These are phyloP conservation scores for Lipomyces yamanashiensis DNA, from an alignment of 805 yeast species.

Conservation along the genomic window DNA sequence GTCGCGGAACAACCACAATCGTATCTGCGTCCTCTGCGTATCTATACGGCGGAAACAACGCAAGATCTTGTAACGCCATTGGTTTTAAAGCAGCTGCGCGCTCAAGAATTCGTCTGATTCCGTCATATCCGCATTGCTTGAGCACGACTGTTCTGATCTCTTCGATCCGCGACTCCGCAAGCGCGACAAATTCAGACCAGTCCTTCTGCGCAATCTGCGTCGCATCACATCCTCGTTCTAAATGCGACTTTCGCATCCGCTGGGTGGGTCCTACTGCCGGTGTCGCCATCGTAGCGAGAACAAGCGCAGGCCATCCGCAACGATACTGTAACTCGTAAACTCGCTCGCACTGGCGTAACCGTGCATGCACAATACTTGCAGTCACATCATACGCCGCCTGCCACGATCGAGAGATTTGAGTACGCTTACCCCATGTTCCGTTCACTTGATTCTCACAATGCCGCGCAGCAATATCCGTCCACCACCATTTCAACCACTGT, in stretches of 20 bases:
- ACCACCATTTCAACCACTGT: conserved; percentile 40
- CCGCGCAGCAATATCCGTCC: conserved; percentile 38
- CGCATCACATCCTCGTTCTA: conserved; percentile 38
- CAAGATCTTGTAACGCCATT: conserved; percentile 25
- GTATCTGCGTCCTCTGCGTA: conserved; percentile 32
- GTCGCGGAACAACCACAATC: conserved; percentile 30
- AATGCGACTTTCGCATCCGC: conserved; percentile 37
- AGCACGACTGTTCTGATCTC: conserved; percentile 26
- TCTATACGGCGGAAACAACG: conserved; percentile 33
- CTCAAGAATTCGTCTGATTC: conserved; percentile 35
- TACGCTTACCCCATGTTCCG: conserved; percentile 35
- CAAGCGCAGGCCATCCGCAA: conserved; percentile 40
- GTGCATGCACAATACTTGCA: conserved; percentile 37
- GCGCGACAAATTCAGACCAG: conserved; percentile 33
- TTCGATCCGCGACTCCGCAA: conserved; percentile 28
- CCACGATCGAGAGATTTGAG: conserved; percentile 34
- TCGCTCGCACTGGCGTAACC: conserved; percentile 37
- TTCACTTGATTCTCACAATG: conserved; percentile 30
- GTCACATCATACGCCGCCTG: conserved; percentile 34
- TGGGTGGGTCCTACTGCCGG: conserved; percentile 37
- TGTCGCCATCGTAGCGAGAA: conserved; percentile 37
- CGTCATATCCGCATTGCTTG: conserved; percentile 35
- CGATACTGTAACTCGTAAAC: conserved; percentile 36
- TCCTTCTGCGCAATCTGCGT: conserved; percentile 37
- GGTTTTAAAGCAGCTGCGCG: conserved; percentile 33